phyloP scores from a whole-genome alignment of 2,329 filamentous ascomycete species.

The Aspergillus fijiensis region DNA sequence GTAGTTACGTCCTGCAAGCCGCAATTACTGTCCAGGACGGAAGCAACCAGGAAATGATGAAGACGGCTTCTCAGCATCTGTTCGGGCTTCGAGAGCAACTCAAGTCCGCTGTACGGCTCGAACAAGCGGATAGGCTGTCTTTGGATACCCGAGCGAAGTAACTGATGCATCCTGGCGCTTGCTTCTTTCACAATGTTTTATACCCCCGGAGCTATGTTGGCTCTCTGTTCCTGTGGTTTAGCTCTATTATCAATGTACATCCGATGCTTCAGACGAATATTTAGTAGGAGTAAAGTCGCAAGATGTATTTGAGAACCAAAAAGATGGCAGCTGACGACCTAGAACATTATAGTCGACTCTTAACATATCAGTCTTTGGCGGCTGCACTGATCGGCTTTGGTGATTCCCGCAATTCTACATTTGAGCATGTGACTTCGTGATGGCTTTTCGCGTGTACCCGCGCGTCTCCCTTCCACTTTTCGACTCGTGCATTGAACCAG shows the following conservation, averaged over 20 bases:
- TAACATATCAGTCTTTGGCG: too few species aligned
- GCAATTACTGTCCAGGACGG: conserved; percentile 58
- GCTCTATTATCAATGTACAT: neutral
- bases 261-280: neutral
- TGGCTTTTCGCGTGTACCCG: conserved; percentile 22
- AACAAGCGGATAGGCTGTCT: conserved; percentile 57
- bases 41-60: conserved; percentile 54
- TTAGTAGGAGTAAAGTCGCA: neutral
- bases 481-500: neutral
- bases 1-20: conserved; percentile 59
- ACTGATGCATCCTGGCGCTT: conserved; percentile 11
- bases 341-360: too few species aligned
- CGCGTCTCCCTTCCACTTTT: conserved; percentile 23
- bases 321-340: neutral
- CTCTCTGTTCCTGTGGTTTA: conserved; percentile 12
- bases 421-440: conserved; percentile 43
- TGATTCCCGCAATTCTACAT: conserved; percentile 5
- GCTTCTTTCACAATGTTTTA: conserved; percentile 19
- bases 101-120: conserved; percentile 56
- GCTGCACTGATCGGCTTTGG: neutral
- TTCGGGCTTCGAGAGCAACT: conserved; percentile 55
- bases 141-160: conserved; percentile 62
- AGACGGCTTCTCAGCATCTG: conserved; percentile 56
- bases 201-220: conserved; percentile 18
- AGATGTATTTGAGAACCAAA: neutral